Conservation (phyloP, 2,329 filamentous ascomycete species). For the Clonostachys rosea region DNA sequence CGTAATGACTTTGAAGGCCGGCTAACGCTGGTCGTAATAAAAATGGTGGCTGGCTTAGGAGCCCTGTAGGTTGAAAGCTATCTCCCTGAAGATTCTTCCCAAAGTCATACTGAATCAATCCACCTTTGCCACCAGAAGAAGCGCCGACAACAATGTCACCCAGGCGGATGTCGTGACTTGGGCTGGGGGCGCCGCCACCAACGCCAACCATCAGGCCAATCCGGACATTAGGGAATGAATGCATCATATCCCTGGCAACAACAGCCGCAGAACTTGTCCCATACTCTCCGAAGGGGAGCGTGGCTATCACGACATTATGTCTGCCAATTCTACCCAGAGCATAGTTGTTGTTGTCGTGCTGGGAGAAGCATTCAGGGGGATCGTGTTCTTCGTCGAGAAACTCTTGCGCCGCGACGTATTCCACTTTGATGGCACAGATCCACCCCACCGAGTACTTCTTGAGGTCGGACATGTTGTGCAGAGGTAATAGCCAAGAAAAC, state of each 20-base stretch:
- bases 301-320: conserved; percentile 27
- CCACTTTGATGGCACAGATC: conserved; percentile 32
- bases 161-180: conserved; percentile 17
- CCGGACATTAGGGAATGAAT: conserved; percentile 18
- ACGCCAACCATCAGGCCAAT: conserved; percentile 25
- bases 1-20: background rate
- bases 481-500: too few relatives aligned
- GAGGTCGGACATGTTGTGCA: too few relatives aligned
- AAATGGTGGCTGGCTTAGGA: conserved; percentile 1
- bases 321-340: conserved; percentile 18
- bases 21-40: background rate
- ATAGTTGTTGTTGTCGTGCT: conserved; percentile 20
- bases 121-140: background rate
- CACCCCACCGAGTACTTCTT: conserved; percentile 32
- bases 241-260: conserved; percentile 17
- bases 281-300: conserved; percentile 15
- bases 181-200: conserved; percentile 23
- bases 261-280: conserved; percentile 15
- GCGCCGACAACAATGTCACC: conserved; percentile 11
- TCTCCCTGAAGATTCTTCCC: background rate
- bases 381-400: conserved; percentile 33
- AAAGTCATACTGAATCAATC: conserved; percentile 3
- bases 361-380: conserved; percentile 10
- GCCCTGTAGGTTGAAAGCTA: background rate
- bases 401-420: conserved; percentile 26